Conservation (phyloP, 2,329 filamentous ascomycete genomes). For the Ophiostoma sp. region DNA sequence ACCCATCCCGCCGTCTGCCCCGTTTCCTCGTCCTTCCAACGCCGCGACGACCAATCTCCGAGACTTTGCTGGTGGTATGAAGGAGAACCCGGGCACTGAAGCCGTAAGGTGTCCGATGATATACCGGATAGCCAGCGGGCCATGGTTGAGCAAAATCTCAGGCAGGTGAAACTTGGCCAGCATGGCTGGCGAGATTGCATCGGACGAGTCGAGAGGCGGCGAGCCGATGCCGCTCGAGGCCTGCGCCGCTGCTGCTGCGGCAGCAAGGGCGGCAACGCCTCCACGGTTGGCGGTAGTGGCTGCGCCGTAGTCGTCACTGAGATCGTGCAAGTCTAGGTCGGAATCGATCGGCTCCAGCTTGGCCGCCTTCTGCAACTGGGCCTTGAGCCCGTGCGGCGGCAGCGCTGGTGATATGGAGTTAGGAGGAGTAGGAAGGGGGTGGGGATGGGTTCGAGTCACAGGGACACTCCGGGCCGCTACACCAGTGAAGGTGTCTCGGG, state of each 20-base stretch:
- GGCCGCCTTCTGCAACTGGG: conserved; percentile 59
- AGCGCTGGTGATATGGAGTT: conserved; percentile 92
- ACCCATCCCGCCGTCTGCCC: conserved; percentile 53
- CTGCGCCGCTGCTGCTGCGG: conserved; percentile 22
- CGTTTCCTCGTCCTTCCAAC: conserved; percentile 71
- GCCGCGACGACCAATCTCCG: conserved; percentile 89
- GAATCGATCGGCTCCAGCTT: conserved; percentile 71
- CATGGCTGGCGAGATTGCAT: conserved; percentile 80
- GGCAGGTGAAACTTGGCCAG: conserved; percentile 89
- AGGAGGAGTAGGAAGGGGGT: conserved; percentile 87
- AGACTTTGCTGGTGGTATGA: conserved; percentile 85
- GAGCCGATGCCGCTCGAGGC: conserved; percentile 41
- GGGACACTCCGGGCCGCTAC: conserved; percentile 66
- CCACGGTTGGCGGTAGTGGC: conserved; percentile 9
- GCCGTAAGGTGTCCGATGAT: conserved; percentile 94
- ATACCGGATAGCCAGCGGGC: conserved; percentile 89
- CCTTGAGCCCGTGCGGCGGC: conserved; percentile 75
- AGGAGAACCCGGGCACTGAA: conserved; percentile 87
- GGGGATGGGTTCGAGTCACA: conserved; percentile 62
- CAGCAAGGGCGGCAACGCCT: conserved; percentile 18
- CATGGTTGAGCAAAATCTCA: conserved; percentile 84
- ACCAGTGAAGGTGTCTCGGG: conserved; percentile 71
- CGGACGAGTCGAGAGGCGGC: conserved; percentile 66
- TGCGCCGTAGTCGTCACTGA: conserved; percentile 47
- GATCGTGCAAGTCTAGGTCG: conserved; percentile 81